These are phyloP conservation scores for Moniliophthora roreri DNA, from an alignment of 1,284 basidiomycete species.

Conservation along the genomic window DNA sequence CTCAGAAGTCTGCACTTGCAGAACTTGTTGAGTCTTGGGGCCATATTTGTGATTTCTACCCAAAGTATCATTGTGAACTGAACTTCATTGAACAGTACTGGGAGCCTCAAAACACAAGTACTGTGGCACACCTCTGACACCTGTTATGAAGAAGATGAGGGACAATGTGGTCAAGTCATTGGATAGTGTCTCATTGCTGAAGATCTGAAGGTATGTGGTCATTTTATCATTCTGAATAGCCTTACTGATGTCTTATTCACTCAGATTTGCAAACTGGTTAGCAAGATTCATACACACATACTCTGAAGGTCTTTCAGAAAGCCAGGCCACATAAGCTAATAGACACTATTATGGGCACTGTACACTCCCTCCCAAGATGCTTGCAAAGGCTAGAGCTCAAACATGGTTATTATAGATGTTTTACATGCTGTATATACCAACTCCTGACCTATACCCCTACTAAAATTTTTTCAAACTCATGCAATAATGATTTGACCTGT, in stretches of 20 bases:
- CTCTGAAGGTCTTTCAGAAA: constrained; percentile 13
- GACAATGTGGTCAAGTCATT: constrained; percentile 14
- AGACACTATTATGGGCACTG: constrained; percentile 17
- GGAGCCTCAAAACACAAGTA: constrained; percentile 24
- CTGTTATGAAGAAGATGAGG: constrained; percentile 15
- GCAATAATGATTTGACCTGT: too few species aligned
- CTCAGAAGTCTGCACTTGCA: constrained; percentile 17
- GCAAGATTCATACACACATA: constrained; percentile 19
- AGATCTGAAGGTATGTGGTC: constrained; percentile 15
- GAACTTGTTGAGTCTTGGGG: constrained; percentile 16
- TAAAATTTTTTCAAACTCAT: too few species aligned
- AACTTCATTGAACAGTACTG: constrained; percentile 28
- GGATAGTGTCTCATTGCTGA: constrained; percentile 15
- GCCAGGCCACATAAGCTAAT: constrained; percentile 14
- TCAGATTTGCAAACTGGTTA: constrained; percentile 17
- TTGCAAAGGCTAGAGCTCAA: background rate
- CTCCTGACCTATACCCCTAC: too few species aligned
- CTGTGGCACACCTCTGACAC: constrained; percentile 11
- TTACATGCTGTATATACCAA: too few species aligned
- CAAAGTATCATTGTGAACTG: constrained; percentile 27
- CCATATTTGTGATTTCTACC: constrained; percentile 21
- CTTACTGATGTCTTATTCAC: background rate
- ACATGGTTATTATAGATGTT: too few species aligned
- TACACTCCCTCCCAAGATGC: constrained; percentile 12
- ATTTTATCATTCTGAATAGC: constrained; percentile 3